phyloP scores from a whole-genome alignment of 352 stramenopile species.

The Phytophthora multivora region DNA sequence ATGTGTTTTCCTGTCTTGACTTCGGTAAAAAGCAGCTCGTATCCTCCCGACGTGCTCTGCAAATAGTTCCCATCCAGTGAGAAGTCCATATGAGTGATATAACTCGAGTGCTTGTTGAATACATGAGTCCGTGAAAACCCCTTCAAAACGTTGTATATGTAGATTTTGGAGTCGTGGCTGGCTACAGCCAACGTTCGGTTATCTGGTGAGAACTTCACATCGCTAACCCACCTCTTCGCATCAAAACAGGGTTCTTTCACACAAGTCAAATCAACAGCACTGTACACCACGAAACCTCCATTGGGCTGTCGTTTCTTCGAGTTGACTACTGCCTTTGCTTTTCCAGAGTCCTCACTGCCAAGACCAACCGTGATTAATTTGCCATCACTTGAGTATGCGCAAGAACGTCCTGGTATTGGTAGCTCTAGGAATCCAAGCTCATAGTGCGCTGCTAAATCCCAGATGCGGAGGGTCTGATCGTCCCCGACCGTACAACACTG shows the following conservation, averaged over 20 bases:
- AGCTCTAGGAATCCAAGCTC: slow-evolving; percentile 47
- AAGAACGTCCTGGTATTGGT: slow-evolving; percentile 62
- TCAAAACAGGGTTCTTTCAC: slow-evolving; percentile 58
- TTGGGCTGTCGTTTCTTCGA: slow-evolving; percentile 25
- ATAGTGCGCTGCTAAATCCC: slow-evolving; percentile 59
- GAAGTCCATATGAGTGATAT: slow-evolving; percentile 82
- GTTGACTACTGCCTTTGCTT: slow-evolving; percentile 22
- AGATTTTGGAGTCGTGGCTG: slow-evolving; percentile 77
- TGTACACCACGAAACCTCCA: slow-evolving; percentile 71
- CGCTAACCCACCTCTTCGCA: slow-evolving; percentile 71
- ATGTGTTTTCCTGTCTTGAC: slow-evolving; percentile 68
- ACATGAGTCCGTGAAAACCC: slow-evolving; percentile 60
- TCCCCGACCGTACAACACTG: slow-evolving; percentile 83
- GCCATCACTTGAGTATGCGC: slow-evolving; percentile 88
- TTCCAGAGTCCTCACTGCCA: slow-evolving; percentile 43
- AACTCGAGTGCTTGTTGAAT: slow-evolving; percentile 86
- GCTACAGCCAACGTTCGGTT: slow-evolving; percentile 61
- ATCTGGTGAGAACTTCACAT: slow-evolving; percentile 77
- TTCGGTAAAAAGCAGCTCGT: slow-evolving; percentile 92
- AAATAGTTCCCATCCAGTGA: slow-evolving; percentile 66
- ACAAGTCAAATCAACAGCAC: slow-evolving; percentile 46
- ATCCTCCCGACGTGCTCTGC: slow-evolving; percentile 80
- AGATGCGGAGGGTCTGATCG: slow-evolving; percentile 84
- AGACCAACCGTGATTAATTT: slow-evolving; percentile 89
- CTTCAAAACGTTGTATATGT: slow-evolving; percentile 79